These are phyloP conservation scores for Suhomyces canberraensis DNA, from an alignment of 805 yeast species.

Conservation along the genomic window DNA sequence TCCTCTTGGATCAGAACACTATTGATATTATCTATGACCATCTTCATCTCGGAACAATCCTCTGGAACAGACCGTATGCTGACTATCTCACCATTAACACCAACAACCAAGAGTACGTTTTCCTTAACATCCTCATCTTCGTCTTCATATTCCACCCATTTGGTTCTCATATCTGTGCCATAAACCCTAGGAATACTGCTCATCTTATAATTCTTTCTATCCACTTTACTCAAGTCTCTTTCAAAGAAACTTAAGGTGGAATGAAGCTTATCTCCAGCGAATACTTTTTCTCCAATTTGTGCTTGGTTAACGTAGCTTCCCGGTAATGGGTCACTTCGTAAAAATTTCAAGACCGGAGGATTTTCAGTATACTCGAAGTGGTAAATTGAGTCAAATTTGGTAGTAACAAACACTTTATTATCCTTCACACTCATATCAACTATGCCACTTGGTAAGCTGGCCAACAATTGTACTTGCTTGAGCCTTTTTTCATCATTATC, in stretches of 20 bases:
- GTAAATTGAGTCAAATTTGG: slow-evolving; percentile 34
- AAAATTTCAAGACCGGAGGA: slow-evolving; percentile 9
- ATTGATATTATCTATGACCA: slow-evolving; percentile 13
- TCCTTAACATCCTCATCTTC: background rate
- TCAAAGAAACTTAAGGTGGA: slow-evolving; percentile 29
- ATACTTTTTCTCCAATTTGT: slow-evolving; percentile 16
- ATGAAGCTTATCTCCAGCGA: slow-evolving; percentile 35
- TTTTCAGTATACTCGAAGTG: slow-evolving; percentile 19
- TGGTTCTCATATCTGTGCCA: slow-evolving; percentile 16
- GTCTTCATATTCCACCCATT: slow-evolving; percentile 16
- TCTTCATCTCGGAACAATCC: slow-evolving; percentile 12
- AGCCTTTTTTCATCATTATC: slow-evolving; percentile 29
- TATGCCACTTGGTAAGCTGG: slow-evolving; percentile 30
- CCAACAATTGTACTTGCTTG: slow-evolving; percentile 22
- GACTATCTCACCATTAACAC: slow-evolving; percentile 37
- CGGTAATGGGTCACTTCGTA: slow-evolving; percentile 31
- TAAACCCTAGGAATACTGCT: slow-evolving; percentile 34
- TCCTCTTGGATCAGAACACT: slow-evolving; percentile 12
- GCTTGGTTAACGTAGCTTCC: slow-evolving; percentile 33
- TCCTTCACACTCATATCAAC: slow-evolving; percentile 19
- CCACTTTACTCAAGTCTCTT: slow-evolving; percentile 6
- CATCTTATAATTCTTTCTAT: slow-evolving; percentile 16
- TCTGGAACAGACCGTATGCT: slow-evolving; percentile 15
- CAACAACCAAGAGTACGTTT: slow-evolving; percentile 22
- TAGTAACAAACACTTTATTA: slow-evolving; percentile 23